These are phyloP conservation scores for Calonectria honghensis DNA, from an alignment of 2,329 filamentous ascomycete species.

Conservation along the genomic window DNA sequence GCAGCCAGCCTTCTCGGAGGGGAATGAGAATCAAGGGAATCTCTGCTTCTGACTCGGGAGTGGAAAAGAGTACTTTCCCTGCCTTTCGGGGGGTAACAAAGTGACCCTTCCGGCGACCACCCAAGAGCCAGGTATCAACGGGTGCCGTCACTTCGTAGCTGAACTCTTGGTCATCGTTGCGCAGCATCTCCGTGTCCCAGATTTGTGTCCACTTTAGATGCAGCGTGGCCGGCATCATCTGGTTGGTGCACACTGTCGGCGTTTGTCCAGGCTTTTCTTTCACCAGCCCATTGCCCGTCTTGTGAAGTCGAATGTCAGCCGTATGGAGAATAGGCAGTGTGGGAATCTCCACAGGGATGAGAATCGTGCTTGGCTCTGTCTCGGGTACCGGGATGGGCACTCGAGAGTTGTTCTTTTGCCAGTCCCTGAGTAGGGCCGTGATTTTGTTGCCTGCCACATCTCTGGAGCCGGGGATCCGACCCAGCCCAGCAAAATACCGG, in stretches of 20 bases:
- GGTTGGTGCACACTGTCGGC: constrained; percentile 75
- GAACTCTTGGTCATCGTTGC: constrained; percentile 78
- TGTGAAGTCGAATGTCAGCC: constrained; percentile 77
- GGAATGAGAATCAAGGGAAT: constrained; percentile 87
- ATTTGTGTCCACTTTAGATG: constrained; percentile 77
- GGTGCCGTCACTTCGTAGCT: constrained; percentile 87
- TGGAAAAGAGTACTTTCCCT: constrained; percentile 65
- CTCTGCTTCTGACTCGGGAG: constrained; percentile 71
- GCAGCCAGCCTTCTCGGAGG: constrained; percentile 84
- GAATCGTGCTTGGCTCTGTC: constrained; percentile 76
- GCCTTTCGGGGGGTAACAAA: constrained; percentile 75
- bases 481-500: constrained; percentile 70
- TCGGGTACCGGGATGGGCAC: constrained; percentile 53
- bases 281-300: constrained; percentile 57
- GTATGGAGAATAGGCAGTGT: constrained; percentile 89
- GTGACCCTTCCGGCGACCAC: constrained; percentile 86
- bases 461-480: constrained; percentile 60
- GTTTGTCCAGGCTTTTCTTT: constrained; percentile 58
- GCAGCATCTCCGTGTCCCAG: constrained; percentile 72
- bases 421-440: constrained; percentile 56
- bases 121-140: constrained; percentile 88
- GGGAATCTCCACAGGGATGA: constrained; percentile 93
- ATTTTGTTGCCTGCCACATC: constrained; percentile 57
- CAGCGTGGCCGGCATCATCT: constrained; percentile 78
- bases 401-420: constrained; percentile 57